These are phyloP conservation scores for Gnomoniopsis sp. DNA, from an alignment of 2,329 filamentous ascomycete genomes.

Conservation along the genomic window DNA sequence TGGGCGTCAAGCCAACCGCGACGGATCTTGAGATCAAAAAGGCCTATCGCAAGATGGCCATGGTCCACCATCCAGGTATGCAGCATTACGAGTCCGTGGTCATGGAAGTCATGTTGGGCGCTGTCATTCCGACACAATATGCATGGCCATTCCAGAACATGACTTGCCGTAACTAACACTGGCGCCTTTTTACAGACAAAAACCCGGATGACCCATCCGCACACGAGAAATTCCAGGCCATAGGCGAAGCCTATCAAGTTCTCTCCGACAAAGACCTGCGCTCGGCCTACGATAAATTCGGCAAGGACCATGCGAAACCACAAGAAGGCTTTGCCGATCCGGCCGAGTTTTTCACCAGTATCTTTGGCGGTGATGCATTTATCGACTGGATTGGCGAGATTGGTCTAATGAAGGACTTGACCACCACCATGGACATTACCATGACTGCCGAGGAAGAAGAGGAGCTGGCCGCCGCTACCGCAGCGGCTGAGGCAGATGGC, in stretches of 20 bases:
- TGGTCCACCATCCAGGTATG: conserved; percentile 83
- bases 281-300: conserved; percentile 92
- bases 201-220: conserved; percentile 95
- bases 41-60: conserved; percentile 91
- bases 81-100: background rate
- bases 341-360: conserved; percentile 96
- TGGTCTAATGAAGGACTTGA: conserved; percentile 96
- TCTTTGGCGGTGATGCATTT: conserved; percentile 96
- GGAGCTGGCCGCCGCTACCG: conserved; percentile 40
- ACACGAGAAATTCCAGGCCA: conserved; percentile 89
- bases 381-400: conserved; percentile 97
- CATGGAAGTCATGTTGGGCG: background rate
- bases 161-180: background rate
- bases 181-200: conserved; percentile 64
- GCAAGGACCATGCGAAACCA: conserved; percentile 91
- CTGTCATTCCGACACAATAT: background rate
- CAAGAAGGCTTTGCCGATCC: conserved; percentile 93
- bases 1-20: conserved; percentile 80
- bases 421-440: conserved; percentile 96
- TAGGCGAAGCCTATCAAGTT: conserved; percentile 73
- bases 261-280: conserved; percentile 84
- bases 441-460: conserved; percentile 76
- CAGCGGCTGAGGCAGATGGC: conserved; percentile 31
- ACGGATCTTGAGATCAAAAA: conserved; percentile 95
- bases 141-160: background rate